Evolutionary conservation across 2,329 filamentous ascomycete species (phyloP), one percentile per base, ranked within the genome.

Genomic region (Ceratocystis eucalypticola): DNA sequence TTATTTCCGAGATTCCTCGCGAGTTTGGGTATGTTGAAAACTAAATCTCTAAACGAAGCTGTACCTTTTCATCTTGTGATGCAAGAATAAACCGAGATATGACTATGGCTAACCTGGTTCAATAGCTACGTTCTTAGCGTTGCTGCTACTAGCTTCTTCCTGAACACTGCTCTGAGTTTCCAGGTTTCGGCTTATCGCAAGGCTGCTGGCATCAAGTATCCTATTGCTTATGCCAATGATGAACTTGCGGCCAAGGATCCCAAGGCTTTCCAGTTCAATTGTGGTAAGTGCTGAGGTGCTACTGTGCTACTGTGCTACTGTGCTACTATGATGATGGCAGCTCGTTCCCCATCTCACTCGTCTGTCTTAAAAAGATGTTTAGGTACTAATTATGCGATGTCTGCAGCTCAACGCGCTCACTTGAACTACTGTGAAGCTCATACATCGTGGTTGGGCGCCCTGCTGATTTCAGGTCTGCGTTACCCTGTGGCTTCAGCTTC

Each of bases 381-480:
- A 57, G 15, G 6, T 12, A 4, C n/a, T 17, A 20, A 25, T 37
- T 28, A 5, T 59, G 37, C 15, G 8, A 17, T 59, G 8, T 17
- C 45, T 66, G 53, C 22, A 81, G 80, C 82, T 64, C 84, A 86
- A 71, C 81, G 83, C 61, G 80, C 83, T 8, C 85, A 88, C 73
- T 75, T 77, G 70, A 87, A 88, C 77, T 88, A 80, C 75, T 79
- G 78, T 69, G 86, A 88, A 77, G 85, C 83, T 75, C 76, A 82
- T 45, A 75, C 80, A 7, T 76, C 82, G 2, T 77, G 82, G 72
- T 71, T 87, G 10, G 77, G 75, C 25, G 75, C 78, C 28, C 75
- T 86, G 10, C 73, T 85, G 68, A 77, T 88, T 70, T 75, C 82
- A 8, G 84, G 85, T 41, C 72, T 86, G 28, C 73, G 74, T 46